Conservation (phyloP, 306 rosid genomes). For the Quercus rubra region DNA sequence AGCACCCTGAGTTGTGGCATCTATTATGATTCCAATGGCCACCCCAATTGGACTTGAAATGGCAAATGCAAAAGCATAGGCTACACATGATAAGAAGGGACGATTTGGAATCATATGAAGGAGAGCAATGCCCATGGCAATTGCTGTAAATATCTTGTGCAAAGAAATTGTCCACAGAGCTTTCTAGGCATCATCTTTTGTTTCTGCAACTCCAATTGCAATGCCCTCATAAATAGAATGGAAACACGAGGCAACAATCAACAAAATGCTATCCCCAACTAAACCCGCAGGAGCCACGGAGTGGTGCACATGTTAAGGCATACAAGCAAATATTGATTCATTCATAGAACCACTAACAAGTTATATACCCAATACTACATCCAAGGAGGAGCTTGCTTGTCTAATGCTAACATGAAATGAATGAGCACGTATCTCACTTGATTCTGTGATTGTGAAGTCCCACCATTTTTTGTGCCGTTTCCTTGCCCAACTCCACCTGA, state of each 20-base stretch:
- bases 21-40: conserved; percentile 65
- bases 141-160: conserved; percentile 83
- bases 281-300: conserved; percentile 36
- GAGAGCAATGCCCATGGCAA: conserved; percentile 86
- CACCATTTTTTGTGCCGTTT: conserved; percentile 23
- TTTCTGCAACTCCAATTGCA: conserved; percentile 69
- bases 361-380: background rate
- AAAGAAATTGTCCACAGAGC: conserved; percentile 78
- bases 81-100: conserved; percentile 47
- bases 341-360: background rate
- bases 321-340: background rate
- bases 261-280: conserved; percentile 55
- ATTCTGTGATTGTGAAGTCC: conserved; percentile 28
- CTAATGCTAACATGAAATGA: too few relatives aligned
- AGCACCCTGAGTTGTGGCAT: conserved; percentile 66
- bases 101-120: conserved; percentile 65
- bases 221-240: conserved; percentile 81
- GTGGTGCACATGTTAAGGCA: conserved; percentile 33
- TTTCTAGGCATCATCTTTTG: conserved; percentile 74
- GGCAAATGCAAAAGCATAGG: conserved; percentile 67
- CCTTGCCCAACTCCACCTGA: conserved; percentile 21
- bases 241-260: conserved; percentile 66
- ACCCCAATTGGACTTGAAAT: conserved; percentile 77
- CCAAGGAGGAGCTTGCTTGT: too few relatives aligned
- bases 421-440: conserved; percentile 26